Evolutionary conservation across 345 rosid genomes (phyloP).

Genomic region (Lenwebbia sp.): DNA sequence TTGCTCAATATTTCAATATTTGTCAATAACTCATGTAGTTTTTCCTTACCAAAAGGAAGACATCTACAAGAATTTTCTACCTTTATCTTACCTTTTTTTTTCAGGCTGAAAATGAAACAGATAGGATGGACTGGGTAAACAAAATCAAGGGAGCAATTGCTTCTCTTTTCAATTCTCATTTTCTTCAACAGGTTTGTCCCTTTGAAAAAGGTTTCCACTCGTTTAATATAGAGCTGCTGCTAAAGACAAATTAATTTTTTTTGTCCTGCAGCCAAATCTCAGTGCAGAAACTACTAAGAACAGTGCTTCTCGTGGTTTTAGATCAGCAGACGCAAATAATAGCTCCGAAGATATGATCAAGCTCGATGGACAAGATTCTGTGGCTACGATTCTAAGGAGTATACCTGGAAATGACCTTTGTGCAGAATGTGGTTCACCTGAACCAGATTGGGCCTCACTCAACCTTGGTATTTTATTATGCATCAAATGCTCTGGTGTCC

Average conservation of each 20-base stretch:
- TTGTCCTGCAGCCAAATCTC: slow-evolving; percentile 33
- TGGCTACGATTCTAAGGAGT: slow-evolving; percentile 32
- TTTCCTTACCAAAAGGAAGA: background rate
- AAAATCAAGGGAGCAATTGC: slow-evolving; percentile 67
- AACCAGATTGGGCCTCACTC: slow-evolving; percentile 89
- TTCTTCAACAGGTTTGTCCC: slow-evolving; percentile 57
- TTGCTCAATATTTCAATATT: background rate
- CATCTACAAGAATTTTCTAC: background rate
- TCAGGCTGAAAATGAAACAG: slow-evolving; percentile 88
- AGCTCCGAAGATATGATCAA: slow-evolving; percentile 12
- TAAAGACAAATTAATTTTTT: background rate
- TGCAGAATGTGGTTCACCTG: slow-evolving; percentile 74
- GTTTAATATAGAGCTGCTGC: background rate
- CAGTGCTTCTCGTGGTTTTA: slow-evolving; percentile 18
- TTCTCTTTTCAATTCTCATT: slow-evolving; percentile 57
- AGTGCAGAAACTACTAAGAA: slow-evolving; percentile 17
- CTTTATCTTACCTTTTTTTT: background rate
- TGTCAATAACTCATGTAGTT: background rate
- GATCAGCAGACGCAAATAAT: slow-evolving; percentile 9
- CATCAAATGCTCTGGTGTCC: slow-evolving; percentile 88
- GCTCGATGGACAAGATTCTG: slow-evolving; percentile 25
- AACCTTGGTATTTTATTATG: slow-evolving; percentile 84
- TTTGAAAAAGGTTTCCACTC: background rate
- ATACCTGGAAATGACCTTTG: slow-evolving; percentile 76
- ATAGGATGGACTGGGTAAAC: slow-evolving; percentile 76